Percentiles rank a stretch among this genome's conserved stretches.
phyloP scores from a whole-genome alignment of 2,329 filamentous ascomycete species.

The Penicillium rolfsii region DNA sequence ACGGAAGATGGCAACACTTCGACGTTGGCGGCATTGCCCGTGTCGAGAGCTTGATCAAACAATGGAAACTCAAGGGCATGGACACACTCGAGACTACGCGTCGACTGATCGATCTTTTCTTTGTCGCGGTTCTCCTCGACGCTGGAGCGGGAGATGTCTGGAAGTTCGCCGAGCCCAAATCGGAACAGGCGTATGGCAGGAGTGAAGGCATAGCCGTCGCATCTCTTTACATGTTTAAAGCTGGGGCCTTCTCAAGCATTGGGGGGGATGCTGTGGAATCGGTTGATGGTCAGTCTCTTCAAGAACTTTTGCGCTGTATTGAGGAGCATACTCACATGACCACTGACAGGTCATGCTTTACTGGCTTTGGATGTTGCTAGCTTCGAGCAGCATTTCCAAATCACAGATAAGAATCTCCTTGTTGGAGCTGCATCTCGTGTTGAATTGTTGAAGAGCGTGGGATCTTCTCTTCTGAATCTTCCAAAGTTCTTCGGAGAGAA shows the following conservation, averaged over 20 bases:
- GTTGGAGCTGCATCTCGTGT: conserved; percentile 52
- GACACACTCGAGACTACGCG: conserved; percentile 56
- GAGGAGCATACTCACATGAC: too few relatives aligned
- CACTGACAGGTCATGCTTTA: neutral
- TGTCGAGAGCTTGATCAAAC: conserved; percentile 49
- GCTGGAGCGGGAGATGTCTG: conserved; percentile 58
- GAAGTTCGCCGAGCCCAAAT: conserved; percentile 49
- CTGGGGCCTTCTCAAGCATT: conserved; percentile 44
- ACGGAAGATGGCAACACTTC: conserved; percentile 67
- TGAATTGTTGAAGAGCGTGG: conserved; percentile 48
- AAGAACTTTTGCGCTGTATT: conserved; percentile 1
- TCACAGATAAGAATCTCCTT: conserved; percentile 51
- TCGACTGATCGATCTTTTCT: conserved; percentile 63
- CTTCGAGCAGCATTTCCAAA: conserved; percentile 45
- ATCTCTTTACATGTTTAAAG: conserved; percentile 55
- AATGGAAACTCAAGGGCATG: conserved; percentile 49
- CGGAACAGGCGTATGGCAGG: conserved; percentile 39
- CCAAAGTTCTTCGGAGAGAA: conserved; percentile 47
- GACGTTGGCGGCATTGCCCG: conserved; percentile 59
- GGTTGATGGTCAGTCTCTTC: conserved; percentile 42
- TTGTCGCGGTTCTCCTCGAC: conserved; percentile 63
- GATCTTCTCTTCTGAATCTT: conserved; percentile 45
- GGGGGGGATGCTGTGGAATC: conserved; percentile 18
- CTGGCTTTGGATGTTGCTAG: conserved; percentile 7
- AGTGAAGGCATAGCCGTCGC: conserved; percentile 59